Base-by-base conservation (phyloP, 441 rosid genomes). In the Jatropha podagrica region DNA sequence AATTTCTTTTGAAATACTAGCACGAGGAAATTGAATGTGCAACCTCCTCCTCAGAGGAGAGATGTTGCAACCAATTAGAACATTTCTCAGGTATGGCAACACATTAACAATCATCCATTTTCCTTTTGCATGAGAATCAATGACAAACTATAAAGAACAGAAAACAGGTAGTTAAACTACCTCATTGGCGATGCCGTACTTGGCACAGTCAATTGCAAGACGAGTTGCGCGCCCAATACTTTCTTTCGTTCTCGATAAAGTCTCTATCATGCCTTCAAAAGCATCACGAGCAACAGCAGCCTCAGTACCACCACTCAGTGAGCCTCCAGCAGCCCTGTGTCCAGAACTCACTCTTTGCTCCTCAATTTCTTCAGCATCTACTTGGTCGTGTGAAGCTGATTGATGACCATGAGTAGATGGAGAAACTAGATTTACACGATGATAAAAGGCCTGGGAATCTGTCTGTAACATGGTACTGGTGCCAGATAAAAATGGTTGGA, bases 221-320 rank as follows among this genome's bases (percentile, higher is more conserved):
- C 99, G 98, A 48, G 99, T 95, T 64, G 99, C 99, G 68, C 99
- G 99, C 56, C 98, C 99, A 13, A 97, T 97, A 83, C 99, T 97
- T 77, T 97, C 99, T 84, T 89, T 97, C 41, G 99, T 92, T 88
- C 99, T 92, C 10, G 98, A 97, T 71, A 97, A 87, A 66, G 99
- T 97, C 91, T 95, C 99, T 80, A 95, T 82, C 99, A 97, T 97
- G 76, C 99, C 99, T 87, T 97, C 99, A 87, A 97, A 93, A 80
- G 99, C 97, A 86, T 97, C 99, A 49, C 99, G 97, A 69, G 99
- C 90, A 83, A 95, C 97, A 82, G 95, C 97, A 74, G 97, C 99
- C 82, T 97, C 99, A 75, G 97, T 95, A 69, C 92, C 95, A 82
- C 95, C 95, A 86, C 97, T 93, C 64, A 97, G 83, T 64, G 98